Evolutionary conservation across 768 basidiomycete genomes (phyloP).

Genomic region (Galerina sulciceps): DNA sequence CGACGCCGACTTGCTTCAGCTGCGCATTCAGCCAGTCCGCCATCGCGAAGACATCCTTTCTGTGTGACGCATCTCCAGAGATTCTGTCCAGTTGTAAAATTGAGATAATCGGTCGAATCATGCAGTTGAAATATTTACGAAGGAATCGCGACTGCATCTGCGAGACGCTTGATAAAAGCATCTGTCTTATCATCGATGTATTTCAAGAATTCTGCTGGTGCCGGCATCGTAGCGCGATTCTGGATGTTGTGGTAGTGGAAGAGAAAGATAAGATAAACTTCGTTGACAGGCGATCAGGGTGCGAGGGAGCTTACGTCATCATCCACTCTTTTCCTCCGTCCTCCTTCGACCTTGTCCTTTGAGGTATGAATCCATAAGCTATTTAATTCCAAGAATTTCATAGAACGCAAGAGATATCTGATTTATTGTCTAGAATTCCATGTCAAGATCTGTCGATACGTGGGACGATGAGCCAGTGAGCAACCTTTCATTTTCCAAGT

Average conservation of each 20-base stretch:
- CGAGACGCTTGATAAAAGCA: slow-evolving; percentile 77
- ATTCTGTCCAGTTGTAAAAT: slow-evolving; percentile 44
- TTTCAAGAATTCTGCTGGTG: slow-evolving; percentile 50
- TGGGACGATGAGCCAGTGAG: slow-evolving; percentile 29
- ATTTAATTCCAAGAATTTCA: neutral
- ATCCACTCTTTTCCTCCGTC: slow-evolving; percentile 14
- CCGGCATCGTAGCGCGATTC: slow-evolving; percentile 40
- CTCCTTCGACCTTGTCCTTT: slow-evolving; percentile 4
- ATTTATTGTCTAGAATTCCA: neutral
- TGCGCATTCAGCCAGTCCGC: slow-evolving; percentile 77
- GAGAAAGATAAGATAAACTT: slow-evolving; percentile 5
- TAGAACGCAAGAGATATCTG: neutral
- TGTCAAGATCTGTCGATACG: slow-evolving; percentile 20
- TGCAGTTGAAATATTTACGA: slow-evolving; percentile 46
- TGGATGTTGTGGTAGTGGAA: slow-evolving; percentile 3
- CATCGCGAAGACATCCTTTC: slow-evolving; percentile 86
- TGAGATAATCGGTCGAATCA: neutral
- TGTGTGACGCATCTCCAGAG: slow-evolving; percentile 70
- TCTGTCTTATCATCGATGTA: slow-evolving; percentile 73
- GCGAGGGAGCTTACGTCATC: slow-evolving; percentile 14
- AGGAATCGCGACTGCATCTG: slow-evolving; percentile 84
- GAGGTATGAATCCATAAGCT: neutral
- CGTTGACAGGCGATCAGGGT: slow-evolving; percentile 1
- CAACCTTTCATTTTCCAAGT: neutral
- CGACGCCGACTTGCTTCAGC: slow-evolving; percentile 78